Percentiles rank a stretch among this genome's conserved stretches.
These are phyloP conservation scores for Aspergillus haitiensis DNA, from an alignment of 495 filamentous ascomycete genomes.

Conservation along the genomic window DNA sequence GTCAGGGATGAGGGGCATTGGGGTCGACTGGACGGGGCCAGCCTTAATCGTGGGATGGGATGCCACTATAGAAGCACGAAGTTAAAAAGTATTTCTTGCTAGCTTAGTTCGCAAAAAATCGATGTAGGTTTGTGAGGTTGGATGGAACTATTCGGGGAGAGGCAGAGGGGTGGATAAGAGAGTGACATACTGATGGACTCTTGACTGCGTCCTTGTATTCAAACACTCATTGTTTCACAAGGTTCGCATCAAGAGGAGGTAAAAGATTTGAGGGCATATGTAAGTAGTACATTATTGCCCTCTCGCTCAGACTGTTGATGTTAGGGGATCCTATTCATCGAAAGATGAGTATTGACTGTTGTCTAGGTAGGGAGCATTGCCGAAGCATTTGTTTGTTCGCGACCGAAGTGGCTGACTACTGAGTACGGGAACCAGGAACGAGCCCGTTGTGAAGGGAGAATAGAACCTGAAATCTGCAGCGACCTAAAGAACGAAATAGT, in stretches of 20 bases:
- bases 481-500: background rate
- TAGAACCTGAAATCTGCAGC: background rate
- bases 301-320: conserved; percentile 9
- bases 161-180: conserved; percentile 13
- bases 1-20: conserved; percentile 49
- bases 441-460: background rate
- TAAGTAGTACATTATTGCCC: conserved; percentile 30
- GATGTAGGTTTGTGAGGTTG: conserved; percentile 1
- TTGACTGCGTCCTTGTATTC: conserved; percentile 17
- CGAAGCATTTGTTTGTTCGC: conserved; percentile 17
- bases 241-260: conserved; percentile 19
- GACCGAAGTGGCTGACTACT: conserved; percentile 14
- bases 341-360: background rate
- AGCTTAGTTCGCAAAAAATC: background rate
- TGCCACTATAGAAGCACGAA: conserved; percentile 34
- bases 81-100: conserved; percentile 11
- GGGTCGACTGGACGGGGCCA: conserved; percentile 44
- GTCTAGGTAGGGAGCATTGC: conserved; percentile 14
- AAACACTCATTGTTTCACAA: conserved; percentile 26
- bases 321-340: conserved; percentile 4
- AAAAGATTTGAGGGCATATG: conserved; percentile 13
- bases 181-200: conserved; percentile 26
- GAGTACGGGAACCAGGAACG: conserved; percentile 13
- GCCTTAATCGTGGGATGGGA: conserved; percentile 43
- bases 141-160: conserved; percentile 16